These are phyloP conservation scores for Hypoxylon trugodes DNA, from an alignment of 495 filamentous ascomycete species.

Conservation along the genomic window DNA sequence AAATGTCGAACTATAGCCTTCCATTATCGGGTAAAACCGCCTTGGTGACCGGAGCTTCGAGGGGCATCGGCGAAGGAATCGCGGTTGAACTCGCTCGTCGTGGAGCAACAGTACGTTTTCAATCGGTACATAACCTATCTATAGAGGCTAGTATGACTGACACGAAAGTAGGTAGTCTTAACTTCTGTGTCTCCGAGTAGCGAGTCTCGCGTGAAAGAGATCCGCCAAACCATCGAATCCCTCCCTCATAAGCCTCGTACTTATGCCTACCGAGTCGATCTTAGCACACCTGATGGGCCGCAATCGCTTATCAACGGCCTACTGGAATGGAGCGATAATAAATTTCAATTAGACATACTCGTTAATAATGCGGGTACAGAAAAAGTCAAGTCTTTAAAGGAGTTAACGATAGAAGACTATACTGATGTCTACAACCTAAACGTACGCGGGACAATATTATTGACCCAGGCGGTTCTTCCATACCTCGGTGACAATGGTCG, in stretches of 20 bases:
- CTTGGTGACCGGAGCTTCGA: constrained; percentile 71
- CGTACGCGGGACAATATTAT: constrained; percentile 70
- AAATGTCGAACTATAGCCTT: constrained; percentile 30
- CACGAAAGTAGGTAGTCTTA: constrained; percentile 45
- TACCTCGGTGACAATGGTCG: constrained; percentile 56
- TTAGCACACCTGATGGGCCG: constrained; percentile 24
- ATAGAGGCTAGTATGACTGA: not conserved
- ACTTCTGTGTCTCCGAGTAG: constrained; percentile 53
- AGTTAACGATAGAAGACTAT: constrained; percentile 66
- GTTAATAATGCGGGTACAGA: constrained; percentile 67
- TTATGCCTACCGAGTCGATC: constrained; percentile 17
- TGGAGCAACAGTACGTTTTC: constrained; percentile 64
- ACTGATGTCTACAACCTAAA: constrained; percentile 63
- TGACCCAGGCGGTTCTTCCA: constrained; percentile 64
- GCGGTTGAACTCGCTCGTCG: constrained; percentile 76
- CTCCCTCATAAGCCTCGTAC: constrained; percentile 33
- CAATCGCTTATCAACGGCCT: constrained; percentile 14
- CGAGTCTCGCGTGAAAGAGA: constrained; percentile 40
- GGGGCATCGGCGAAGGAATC: constrained; percentile 76
- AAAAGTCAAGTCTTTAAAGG: constrained; percentile 57
- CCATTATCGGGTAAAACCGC: constrained; percentile 36
- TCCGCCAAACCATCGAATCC: constrained; percentile 47
- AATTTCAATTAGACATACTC: constrained; percentile 67
- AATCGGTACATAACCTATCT: not conserved
- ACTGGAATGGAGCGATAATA: constrained; percentile 14